Evolutionary conservation across 768 basidiomycete genomes (phyloP), one percentile per base, ranked within the genome.

Genomic region (Termitomyces sp.): DNA sequence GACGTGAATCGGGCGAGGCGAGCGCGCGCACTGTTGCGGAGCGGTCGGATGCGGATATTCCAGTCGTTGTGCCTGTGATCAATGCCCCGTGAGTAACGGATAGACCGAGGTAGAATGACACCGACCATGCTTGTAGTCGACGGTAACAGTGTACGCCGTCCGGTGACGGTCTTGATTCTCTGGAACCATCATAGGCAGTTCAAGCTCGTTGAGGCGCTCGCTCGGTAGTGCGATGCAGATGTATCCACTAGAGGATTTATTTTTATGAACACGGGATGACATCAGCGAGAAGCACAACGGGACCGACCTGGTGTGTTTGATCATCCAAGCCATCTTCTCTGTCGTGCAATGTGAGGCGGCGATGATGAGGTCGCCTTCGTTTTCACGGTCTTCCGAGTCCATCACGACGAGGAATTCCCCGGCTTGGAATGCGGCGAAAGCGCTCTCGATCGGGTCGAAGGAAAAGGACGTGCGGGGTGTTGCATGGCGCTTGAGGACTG

Each of bases 301-400:
- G 43, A 70, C 82, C 57, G 51, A 95, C 96, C 94, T 97, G 0
- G 94, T 92, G 69, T 95, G 87, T 67, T 89, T 89, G 69, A 99
- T 94, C 82, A 99, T 89, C 93, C 93, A 99, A 0, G 97, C 96
- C 97, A 99, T 98, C 67, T 94, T 91, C 71, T 98, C 91, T 1
- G 93, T 91, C 40, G 94, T 93, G 62, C 91, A 86, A 51, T 85
- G 81, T 26, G 79, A 78, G 2, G 85, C 97, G 14, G 96, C 85
- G 66, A 94, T 88, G 67, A 98, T 93, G 56, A 99, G 74, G 70
- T 99, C 97, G 2, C 97, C 96, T 68, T 99, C 97, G 68, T 99
- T 99, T 74, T 99, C 97, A 58, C 97, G 78, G 61, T 79, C 78
- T 72, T 97, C 91, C 71, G 98, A 96, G 69, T 99, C 97, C 89